phyloP scores from a whole-genome alignment of 257 asterid genomes.

The Jacaranda mimosifolia region DNA sequence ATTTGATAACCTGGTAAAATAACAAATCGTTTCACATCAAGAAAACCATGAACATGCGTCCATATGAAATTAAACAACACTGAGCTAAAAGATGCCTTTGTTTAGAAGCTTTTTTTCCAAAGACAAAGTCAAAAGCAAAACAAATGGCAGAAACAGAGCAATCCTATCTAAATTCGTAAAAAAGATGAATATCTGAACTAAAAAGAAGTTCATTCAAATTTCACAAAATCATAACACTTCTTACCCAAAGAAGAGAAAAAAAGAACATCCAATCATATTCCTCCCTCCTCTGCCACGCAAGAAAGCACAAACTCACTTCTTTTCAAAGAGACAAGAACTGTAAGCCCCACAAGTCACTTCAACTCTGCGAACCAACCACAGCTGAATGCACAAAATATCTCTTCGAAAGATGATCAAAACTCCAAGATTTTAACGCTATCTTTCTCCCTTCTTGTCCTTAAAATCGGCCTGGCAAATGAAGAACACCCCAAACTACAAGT shows the following conservation, averaged over 20 bases:
- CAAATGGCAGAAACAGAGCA: conserved; percentile 18
- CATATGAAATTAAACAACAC: conserved; percentile 10
- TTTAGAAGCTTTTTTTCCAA: conserved; percentile 7
- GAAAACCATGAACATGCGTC: conserved; percentile 6
- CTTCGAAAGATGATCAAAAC: background rate
- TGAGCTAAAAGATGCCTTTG: background rate
- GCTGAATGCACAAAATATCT: background rate
- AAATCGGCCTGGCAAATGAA: background rate
- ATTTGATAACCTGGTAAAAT: background rate
- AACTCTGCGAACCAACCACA: background rate
- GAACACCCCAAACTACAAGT: conserved; percentile 23
- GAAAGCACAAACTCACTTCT: conserved; percentile 6
- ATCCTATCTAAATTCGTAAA: background rate
- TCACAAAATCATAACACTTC: background rate
- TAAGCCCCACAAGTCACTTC: background rate
- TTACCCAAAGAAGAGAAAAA: conserved; percentile 27
- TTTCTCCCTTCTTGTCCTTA: no score
- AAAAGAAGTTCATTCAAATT: background rate
- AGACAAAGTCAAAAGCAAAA: background rate
- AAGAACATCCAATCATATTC: conserved; percentile 24
- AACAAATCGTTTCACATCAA: background rate
- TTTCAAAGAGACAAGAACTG: background rate
- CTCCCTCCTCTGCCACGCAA: conserved; percentile 24
- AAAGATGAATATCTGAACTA: background rate
- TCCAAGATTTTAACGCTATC: background rate